These are phyloP conservation scores for Kandelia obovata DNA, from an alignment of 345 rosid species.

Conservation along the genomic window DNA sequence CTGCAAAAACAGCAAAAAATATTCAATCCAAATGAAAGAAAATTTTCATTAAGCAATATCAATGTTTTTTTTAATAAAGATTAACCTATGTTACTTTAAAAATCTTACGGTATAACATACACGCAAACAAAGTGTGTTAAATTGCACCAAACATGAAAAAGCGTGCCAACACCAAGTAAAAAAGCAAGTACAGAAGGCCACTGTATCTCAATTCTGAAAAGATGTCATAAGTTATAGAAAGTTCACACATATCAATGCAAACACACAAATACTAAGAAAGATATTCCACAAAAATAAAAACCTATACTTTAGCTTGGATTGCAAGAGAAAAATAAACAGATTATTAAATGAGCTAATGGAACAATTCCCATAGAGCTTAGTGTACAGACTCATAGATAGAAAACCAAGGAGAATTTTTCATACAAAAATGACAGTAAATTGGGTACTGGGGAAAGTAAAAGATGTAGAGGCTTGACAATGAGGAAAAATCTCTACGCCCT, in stretches of 20 bases:
- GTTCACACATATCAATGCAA: neutral
- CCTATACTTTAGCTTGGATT: neutral
- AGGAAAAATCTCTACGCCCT: too few species aligned
- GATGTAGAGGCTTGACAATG: too few species aligned
- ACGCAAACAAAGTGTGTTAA: too few species aligned
- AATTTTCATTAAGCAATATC: slow-evolving; percentile 64
- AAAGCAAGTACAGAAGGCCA: neutral
- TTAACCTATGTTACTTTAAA: too few species aligned
- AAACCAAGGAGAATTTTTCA: too few species aligned
- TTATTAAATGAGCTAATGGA: neutral
- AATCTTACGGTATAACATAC: too few species aligned
- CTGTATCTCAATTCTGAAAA: neutral
- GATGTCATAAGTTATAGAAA: neutral
- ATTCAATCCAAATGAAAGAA: neutral
- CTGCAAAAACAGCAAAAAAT: slow-evolving; percentile 41
- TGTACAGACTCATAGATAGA: neutral
- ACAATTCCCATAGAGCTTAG: neutral
- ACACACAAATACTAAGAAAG: neutral
- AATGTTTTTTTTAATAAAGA: slow-evolving; percentile 38
- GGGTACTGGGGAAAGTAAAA: too few species aligned
- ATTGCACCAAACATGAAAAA: neutral
- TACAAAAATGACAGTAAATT: too few species aligned
- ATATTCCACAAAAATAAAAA: neutral
- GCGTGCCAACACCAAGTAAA: neutral
- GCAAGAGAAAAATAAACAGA: slow-evolving; percentile 1